These are phyloP conservation scores for Chrysoporthe puriensis DNA, from an alignment of 2,329 filamentous ascomycete species.

Conservation along the genomic window DNA sequence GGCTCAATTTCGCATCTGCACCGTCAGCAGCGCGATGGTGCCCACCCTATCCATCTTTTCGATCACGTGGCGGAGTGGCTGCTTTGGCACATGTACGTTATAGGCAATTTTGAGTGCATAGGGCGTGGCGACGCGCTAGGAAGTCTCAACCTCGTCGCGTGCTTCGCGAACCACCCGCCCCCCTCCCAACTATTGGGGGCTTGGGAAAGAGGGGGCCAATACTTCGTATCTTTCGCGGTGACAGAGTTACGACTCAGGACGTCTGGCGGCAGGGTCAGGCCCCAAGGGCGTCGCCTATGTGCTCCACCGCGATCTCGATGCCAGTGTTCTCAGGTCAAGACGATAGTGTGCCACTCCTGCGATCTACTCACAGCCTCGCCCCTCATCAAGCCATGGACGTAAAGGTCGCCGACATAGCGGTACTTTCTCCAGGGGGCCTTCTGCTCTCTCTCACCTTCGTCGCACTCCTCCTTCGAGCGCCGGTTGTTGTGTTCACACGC, in stretches of 20 bases:
- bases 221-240: too few species aligned
- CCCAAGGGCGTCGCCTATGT: background rate
- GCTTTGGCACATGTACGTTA: too few species aligned
- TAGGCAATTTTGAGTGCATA: too few species aligned
- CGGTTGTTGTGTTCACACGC: background rate
- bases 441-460: background rate
- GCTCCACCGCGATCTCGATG: background rate
- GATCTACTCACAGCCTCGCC: background rate
- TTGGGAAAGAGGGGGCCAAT: too few species aligned
- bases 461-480: background rate
- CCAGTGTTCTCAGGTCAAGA: background rate
- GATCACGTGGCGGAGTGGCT: too few species aligned
- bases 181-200: too few species aligned
- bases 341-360: background rate
- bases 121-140: too few species aligned
- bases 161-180: too few species aligned
- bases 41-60: background rate
- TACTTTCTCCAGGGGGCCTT: background rate
- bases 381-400: conserved; percentile 1
- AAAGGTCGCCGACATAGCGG: background rate
- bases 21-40: background rate
- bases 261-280: background rate
- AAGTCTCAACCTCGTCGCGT: too few species aligned
- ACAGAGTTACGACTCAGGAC: background rate
- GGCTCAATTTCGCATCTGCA: background rate